Base-by-base conservation (phyloP, 106 monocot species). In the Agapanthus africanus region DNA sequence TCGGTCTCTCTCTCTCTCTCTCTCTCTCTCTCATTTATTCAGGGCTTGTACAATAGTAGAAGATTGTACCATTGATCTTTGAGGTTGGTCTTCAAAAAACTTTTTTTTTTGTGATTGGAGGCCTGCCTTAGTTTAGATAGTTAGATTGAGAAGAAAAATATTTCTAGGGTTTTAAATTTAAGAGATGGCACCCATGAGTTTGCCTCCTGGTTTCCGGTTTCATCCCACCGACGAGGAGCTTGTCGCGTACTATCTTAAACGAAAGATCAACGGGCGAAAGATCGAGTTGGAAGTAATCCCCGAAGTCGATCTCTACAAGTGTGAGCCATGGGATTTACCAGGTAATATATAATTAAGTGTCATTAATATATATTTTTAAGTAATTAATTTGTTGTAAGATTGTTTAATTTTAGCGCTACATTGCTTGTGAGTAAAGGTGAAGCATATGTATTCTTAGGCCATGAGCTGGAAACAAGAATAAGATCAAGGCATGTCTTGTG, bases 291-390 rank as follows among this genome's bases (percentile, higher is more conserved):
- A 75, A 13, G 44, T 75, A 10, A 75, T 75, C 30, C 68, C 68
- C 8, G 75, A 75, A 36, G 68, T 75, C 4, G 75, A 75, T 68
- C 75, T 75, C 23, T 75, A 75, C 60, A 75, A 75, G 46, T 75
- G 75, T 22, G 75, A 75, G 46, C 75, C 75, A 33, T 75, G 75
- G 75, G 75, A 75, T 42, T 68, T 75, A 37, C 68, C 75, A 60
- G 75, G 75, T 75, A 62, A 1, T 22, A 13, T 28, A 32, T 30
- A 61, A 4, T 2, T 30, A 61, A 14, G 9, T 33, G 31, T 15
- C 19, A 33, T 61, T 32, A 11, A 11, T 33, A 31, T 31, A 11
- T 34, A 61, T 31, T 22, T 61, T 32, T 33, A 1, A 14, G 26
- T 63, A 63, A 3, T 37, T 54, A 54, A 54, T 54, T 54, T 2